Conservation (phyloP, 805 yeast genomes). For the Wickerhamomyces mucosus region DNA sequence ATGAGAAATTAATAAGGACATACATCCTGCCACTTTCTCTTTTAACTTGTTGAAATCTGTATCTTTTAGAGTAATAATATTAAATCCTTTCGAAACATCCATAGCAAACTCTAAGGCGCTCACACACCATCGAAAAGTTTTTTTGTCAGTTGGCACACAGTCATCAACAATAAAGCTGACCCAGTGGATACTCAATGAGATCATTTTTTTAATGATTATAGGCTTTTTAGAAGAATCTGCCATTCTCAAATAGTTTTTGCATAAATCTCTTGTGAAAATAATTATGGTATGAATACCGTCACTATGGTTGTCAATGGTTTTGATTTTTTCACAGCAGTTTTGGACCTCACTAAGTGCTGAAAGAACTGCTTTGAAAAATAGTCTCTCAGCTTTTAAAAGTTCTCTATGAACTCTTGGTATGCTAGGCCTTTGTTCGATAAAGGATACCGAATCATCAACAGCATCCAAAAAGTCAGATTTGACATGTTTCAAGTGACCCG, state of each 20-base stretch:
- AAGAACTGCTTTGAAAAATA: conserved; percentile 58
- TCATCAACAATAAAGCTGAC: conserved; percentile 88
- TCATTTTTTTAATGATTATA: conserved; percentile 57
- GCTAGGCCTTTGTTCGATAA: conserved; percentile 61
- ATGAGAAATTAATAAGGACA: conserved; percentile 88
- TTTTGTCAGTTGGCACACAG: conserved; percentile 84
- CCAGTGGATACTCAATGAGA: conserved; percentile 81
- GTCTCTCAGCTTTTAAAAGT: conserved; percentile 52
- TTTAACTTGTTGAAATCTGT: conserved; percentile 66
- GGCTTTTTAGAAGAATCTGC: conserved; percentile 61
- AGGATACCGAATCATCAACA: conserved; percentile 44
- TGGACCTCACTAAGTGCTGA: conserved; percentile 52
- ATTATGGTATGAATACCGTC: conserved; percentile 70
- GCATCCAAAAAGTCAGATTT: conserved; percentile 47
- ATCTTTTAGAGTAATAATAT: conserved; percentile 70
- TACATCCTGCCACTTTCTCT: conserved; percentile 84
- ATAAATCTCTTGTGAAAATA: conserved; percentile 72
- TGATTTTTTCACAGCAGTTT: conserved; percentile 40
- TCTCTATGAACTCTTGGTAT: conserved; percentile 66
- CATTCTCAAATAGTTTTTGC: conserved; percentile 57
- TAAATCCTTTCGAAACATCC: conserved; percentile 87
- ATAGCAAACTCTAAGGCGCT: conserved; percentile 91
- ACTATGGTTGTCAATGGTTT: conserved; percentile 55
- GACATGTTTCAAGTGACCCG: conserved; percentile 43
- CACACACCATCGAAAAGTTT: conserved; percentile 94